Percentiles rank a stretch among this genome's conserved stretches.
phyloP scores from a whole-genome alignment of 202 grass and related monocot genomes.

The Zoysia matrella region DNA sequence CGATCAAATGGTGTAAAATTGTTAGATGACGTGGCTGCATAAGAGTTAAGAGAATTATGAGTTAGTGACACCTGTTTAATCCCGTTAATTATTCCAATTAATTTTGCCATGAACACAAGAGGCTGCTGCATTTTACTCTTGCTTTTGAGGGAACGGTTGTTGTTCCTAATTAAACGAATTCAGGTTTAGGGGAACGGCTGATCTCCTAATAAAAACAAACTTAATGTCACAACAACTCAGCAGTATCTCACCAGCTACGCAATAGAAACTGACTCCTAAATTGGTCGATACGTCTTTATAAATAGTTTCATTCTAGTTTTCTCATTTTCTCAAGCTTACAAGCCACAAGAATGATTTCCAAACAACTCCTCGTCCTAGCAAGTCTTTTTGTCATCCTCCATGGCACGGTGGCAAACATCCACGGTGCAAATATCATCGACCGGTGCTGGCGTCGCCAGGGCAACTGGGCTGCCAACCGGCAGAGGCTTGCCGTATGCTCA shows the following conservation, averaged over 20 bases:
- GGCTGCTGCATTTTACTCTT: not conserved
- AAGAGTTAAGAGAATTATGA: no score
- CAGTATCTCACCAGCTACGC: not conserved
- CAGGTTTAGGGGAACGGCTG: not conserved
- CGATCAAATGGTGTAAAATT: no score
- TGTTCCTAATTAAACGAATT: no score
- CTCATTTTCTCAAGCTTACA: not conserved
- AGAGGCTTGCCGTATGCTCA: constrained; percentile 69
- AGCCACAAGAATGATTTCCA: constrained; percentile 37
- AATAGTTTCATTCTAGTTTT: not conserved
- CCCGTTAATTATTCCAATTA: no score
- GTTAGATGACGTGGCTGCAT: no score
- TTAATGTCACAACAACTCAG: not conserved
- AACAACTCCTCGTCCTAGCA: not conserved
- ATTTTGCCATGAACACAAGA: not conserved
- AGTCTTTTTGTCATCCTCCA: constrained; percentile 35
- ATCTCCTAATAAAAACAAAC: not conserved
- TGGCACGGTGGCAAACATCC: not conserved
- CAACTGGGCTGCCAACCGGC: constrained; percentile 65
- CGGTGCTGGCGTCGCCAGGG: constrained; percentile 66
- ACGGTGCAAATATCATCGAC: constrained; percentile 62
- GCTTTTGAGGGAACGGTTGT: no score
- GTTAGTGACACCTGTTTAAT: no score
- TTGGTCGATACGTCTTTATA: not conserved
- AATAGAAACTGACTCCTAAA: not conserved